Percentiles rank a stretch among this genome's conserved stretches.
Conservation (phyloP, 768 basidiomycete species). For the Calocybe gangraenosa region DNA sequence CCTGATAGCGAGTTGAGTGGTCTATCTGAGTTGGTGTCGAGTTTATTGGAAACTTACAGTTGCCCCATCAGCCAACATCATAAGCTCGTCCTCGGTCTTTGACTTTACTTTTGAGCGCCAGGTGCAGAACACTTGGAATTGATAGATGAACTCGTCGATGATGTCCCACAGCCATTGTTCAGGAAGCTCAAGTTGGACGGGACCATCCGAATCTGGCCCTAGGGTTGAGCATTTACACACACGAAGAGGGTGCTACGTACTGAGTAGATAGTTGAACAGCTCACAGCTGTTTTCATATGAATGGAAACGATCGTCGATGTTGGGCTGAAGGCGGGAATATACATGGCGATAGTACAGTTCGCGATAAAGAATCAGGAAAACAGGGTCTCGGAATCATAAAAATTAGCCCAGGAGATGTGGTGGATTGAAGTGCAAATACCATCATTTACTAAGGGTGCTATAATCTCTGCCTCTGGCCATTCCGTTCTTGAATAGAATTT, state of each 20-base stretch:
- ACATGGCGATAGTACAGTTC: constrained; percentile 95
- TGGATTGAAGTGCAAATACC: constrained; percentile 39
- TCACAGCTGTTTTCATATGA: constrained; percentile 98
- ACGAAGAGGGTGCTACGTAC: constrained; percentile 38
- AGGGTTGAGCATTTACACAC: background rate
- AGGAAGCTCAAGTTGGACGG: constrained; percentile 89
- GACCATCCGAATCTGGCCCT: constrained; percentile 81
- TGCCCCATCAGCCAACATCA: constrained; percentile 72
- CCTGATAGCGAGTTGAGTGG: constrained; percentile 35
- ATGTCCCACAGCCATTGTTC: constrained; percentile 99
- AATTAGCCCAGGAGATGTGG: background rate
- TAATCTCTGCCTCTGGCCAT: constrained; percentile 97
- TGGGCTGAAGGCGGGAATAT: constrained; percentile 91
- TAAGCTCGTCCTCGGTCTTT: constrained; percentile 88
- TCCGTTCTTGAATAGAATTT: constrained; percentile 92
- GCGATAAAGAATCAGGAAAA: constrained; percentile 95
- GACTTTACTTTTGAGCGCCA: constrained; percentile 83
- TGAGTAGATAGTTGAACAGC: constrained; percentile 95
- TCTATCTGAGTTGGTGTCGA: too few species aligned
- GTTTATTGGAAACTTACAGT: constrained; percentile 38
- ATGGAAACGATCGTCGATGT: constrained; percentile 97
- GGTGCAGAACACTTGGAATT: constrained; percentile 94
- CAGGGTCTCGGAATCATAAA: constrained; percentile 56
- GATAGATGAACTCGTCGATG: constrained; percentile 96
- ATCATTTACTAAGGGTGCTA: constrained; percentile 91